Evolutionary conservation across 495 filamentous ascomycete species (phyloP), one percentile per base, ranked within the genome.

Genomic region (Aspergillus sclerotiicarbonarius): DNA sequence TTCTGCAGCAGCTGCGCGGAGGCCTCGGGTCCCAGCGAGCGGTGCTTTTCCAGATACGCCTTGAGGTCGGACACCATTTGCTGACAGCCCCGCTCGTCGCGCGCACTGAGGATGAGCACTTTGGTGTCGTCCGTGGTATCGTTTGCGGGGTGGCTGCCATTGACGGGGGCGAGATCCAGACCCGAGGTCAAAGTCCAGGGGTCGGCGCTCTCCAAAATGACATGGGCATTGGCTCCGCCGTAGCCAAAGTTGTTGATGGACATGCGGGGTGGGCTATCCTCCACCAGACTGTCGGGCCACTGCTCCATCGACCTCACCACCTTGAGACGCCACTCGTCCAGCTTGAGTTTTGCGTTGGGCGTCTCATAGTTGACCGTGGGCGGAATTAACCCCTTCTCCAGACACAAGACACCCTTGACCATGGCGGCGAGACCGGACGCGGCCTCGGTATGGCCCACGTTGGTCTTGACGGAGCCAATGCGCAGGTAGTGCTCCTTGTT

Each of bases 321-420:
- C n/a, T 51, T 12, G 0, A 65, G 16, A 9, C 52, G 53, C 56
- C 52, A 49, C 6, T 59, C 44, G 1, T 78, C 55, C 8, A 85
- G 70, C 21, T 77, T 69, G 6, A 82, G 54, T 48, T 55, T 32
- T 0, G 21, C 10, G n/a, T 55, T 55, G 5, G 19, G 21, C 13
- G 15, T 43, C 19, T 57, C 33, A 7, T 44, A 31, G 3, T 44
- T 32, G 4, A 32, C 18, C 29, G 82, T 87, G 0, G 83, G 80
- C 0, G 80, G 79, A 9, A 84, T 72, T 0, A 64, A 53, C 7
- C 57, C 62, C 46, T 81, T 70, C 53, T 78, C 73, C 43, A 88
- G 70, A 25, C 75, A 71, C 39, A 80, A 59, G 1, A 76, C 67
- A 0, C 75, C 75, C 66, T 86, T 86, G 5, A 87, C 62, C 0